Base-by-base conservation (phyloP, 108 stramenopile genomes). In the Nitzschia sp. region DNA sequence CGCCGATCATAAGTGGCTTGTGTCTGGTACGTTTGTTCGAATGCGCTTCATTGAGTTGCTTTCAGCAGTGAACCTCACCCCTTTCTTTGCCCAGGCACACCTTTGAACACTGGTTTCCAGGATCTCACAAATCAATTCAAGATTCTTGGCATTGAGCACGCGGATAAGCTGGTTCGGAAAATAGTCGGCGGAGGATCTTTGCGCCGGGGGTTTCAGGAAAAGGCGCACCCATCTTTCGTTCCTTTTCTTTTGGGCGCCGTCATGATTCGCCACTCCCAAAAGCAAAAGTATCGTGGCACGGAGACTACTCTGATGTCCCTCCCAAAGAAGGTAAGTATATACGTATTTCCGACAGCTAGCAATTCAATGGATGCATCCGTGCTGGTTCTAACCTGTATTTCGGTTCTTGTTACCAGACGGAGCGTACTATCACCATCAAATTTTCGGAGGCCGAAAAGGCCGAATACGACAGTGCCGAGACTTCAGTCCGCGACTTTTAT, bases 1-100 rank as follows among this genome's bases (percentile, higher is more conserved):
- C 8, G 77, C 74, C 13, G 78, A 77, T 32, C 68, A 81, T 63
- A 78, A 76, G 29, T 85, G 84, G 84, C 32, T 70, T 24, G 76
- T 77, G 4, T 64, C 76, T 6, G 75, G 73, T 48, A 85, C 80
- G 18, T 42, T 42, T 6, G 13, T 42, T 42, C 13, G 6, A 42
- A 9, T 9, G 38, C 6, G 9, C 9, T 6, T 9, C 13, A 78
- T 80, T 17, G 9, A 9, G 9, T 42, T 6, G 38, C 13, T 42
- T 9, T n/a, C n/a, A 9, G 38, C 9, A 42, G 9, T 6, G 13
- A 9, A 13, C 6, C 13, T 42, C 38, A 9, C 38, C 6, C 38
- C 38, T 42, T n/a, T n/a, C 38, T 42, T 42, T 13, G 9, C 6
- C 13, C 38, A 42, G 38, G 38, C 38, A 42, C 38, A 9, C 38